A percentile compares a stretch with the other conserved stretches of the same genome.
phyloP scores from a whole-genome alignment of 2,329 filamentous ascomycete genomes.

The Curvularia sp. region DNA sequence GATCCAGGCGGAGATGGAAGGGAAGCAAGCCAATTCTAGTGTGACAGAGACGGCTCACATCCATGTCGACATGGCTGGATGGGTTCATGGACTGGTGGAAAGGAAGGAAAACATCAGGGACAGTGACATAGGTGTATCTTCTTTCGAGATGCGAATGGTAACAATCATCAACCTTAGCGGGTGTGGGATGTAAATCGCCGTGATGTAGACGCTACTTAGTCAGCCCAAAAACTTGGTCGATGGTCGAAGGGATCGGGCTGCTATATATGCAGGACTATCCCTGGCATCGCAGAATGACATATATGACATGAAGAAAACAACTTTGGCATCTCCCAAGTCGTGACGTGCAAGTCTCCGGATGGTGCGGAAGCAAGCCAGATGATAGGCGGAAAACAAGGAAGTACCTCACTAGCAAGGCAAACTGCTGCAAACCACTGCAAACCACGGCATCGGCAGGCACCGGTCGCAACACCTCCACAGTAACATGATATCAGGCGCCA shows the following conservation, averaged over 20 bases:
- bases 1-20: neutral
- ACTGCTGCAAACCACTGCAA: conserved; percentile 10
- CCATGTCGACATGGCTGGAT: neutral
- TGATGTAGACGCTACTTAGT: neutral
- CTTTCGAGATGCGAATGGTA: neutral
- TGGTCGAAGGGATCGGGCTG: neutral
- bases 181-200: neutral
- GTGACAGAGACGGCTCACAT: neutral
- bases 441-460: conserved; percentile 4
- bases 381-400: neutral
- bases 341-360: conserved; percentile 7
- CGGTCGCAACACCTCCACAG: conserved; percentile 1
- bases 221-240: neutral
- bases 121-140: too few species aligned
- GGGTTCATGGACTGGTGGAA: neutral
- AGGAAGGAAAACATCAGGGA: too few species aligned
- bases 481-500: conserved; percentile 2
- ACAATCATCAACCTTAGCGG: neutral
- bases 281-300: neutral
- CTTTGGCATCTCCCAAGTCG: neutral
- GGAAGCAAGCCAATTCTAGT: neutral
- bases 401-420: neutral
- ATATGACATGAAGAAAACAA: neutral
- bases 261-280: neutral
- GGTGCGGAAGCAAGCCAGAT: conserved; percentile 5